These are phyloP conservation scores for Grosmannia penicillata DNA, from an alignment of 2,329 filamentous ascomycete genomes.

Conservation along the genomic window DNA sequence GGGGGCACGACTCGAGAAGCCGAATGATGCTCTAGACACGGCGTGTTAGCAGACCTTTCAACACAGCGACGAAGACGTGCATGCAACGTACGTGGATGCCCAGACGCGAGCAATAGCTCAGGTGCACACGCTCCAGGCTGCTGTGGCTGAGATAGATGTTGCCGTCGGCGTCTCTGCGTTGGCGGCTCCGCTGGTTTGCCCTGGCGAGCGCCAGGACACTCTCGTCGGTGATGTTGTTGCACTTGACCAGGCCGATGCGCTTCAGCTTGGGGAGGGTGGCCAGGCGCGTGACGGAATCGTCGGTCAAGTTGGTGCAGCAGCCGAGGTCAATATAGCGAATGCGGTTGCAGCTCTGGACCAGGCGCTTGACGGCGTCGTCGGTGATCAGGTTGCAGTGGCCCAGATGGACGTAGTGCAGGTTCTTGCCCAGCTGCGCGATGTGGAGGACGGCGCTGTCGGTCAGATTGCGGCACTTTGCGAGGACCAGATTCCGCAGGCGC, in stretches of 20 bases:
- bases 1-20: constrained; percentile 78
- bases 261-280: constrained; percentile 84
- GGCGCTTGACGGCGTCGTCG: constrained; percentile 68
- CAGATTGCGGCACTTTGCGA: constrained; percentile 87
- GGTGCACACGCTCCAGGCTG: constrained; percentile 81
- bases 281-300: constrained; percentile 69
- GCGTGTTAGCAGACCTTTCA: constrained; percentile 7
- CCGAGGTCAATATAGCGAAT: constrained; percentile 96
- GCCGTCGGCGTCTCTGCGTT: constrained; percentile 32
- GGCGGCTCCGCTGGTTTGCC: constrained; percentile 40
- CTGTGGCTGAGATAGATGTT: constrained; percentile 37
- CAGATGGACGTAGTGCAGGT: constrained; percentile 89
- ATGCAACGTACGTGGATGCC: constrained; percentile 56
- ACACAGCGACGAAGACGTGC: background rate
- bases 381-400: constrained; percentile 89
- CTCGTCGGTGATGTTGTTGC: constrained; percentile 72
- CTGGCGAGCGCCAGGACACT: constrained; percentile 77
- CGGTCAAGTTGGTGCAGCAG: constrained; percentile 83
- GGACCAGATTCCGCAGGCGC: constrained; percentile 76
- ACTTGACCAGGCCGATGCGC: constrained; percentile 90
- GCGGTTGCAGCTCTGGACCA: constrained; percentile 77
- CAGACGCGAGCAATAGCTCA: constrained; percentile 84
- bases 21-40: constrained; percentile 63
- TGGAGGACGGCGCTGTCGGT: constrained; percentile 79
- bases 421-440: constrained; percentile 84